Percentiles rank a stretch among this genome's conserved stretches.
phyloP scores from a whole-genome alignment of 179 eudicot genomes.

The Silene noctiflora region DNA sequence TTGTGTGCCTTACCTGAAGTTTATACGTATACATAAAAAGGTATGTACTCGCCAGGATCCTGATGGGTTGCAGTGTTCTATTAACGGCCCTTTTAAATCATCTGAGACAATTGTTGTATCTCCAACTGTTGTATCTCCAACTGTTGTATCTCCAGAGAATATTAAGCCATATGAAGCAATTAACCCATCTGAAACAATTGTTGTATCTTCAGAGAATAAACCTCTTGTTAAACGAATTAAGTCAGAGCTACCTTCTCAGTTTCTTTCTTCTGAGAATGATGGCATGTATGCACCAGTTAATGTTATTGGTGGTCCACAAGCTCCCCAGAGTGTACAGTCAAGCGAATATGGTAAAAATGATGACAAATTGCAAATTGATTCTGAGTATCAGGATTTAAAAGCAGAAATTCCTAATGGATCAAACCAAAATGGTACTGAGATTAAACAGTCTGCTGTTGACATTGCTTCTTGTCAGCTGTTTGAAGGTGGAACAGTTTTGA shows the following conservation, averaged over 20 bases:
- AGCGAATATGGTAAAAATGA: conserved; percentile 38
- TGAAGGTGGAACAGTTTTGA: conserved; percentile 34
- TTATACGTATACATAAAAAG: conserved; percentile 36
- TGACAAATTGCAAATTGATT: conserved; percentile 36
- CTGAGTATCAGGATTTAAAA: conserved; percentile 51
- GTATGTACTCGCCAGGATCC: conserved; percentile 34
- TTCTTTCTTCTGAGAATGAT: conserved; percentile 39
- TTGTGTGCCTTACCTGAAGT: conserved; percentile 62
- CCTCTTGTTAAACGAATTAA: conserved; percentile 63
- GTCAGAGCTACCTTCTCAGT: conserved; percentile 48
- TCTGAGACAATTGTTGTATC: conserved; percentile 37
- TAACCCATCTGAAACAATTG: conserved; percentile 33
- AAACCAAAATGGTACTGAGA: conserved; percentile 31
- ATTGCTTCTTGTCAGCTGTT: conserved; percentile 32
- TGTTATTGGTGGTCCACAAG: conserved; percentile 32
- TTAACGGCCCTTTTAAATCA: conserved; percentile 9
- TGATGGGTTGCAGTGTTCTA: conserved; percentile 13
- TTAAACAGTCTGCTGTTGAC: conserved; percentile 31
- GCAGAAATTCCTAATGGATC: conserved; percentile 37
- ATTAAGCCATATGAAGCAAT: conserved; percentile 34
- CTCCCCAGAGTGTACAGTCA: conserved; percentile 29
- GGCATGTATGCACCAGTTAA: conserved; percentile 30
- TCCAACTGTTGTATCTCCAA: conserved; percentile 33
- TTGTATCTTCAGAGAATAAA: conserved; percentile 44
- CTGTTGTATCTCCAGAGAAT: conserved; percentile 42